Evolutionary conservation across 768 basidiomycete genomes (phyloP).

Genomic region (Panaeolus cyanescens): DNA sequence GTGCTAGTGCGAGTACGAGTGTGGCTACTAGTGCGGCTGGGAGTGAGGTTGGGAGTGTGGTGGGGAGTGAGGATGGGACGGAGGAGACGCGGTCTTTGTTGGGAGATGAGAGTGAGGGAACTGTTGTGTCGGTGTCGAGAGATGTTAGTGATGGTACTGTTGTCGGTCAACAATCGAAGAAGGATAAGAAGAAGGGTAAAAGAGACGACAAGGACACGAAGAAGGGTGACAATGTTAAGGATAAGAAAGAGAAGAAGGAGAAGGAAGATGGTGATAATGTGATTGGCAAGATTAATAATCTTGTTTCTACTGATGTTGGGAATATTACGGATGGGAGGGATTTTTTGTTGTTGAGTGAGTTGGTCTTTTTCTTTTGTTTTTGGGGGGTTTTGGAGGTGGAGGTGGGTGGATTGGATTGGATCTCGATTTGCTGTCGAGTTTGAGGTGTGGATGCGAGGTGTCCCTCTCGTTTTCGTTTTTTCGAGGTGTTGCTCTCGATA

Average conservation of each 20-base stretch:
- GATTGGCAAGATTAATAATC: conserved; percentile 79
- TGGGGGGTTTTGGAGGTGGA: conserved; percentile 46
- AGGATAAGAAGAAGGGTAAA: conserved; percentile 3
- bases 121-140: neutral
- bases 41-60: neutral
- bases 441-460: too few species aligned
- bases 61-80: neutral
- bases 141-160: neutral
- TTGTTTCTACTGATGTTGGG: conserved; percentile 64
- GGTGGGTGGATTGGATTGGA: conserved; percentile 31
- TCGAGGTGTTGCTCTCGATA: too few species aligned
- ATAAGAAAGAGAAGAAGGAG: conserved; percentile 8
- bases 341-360: conserved; percentile 30
- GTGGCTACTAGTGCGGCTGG: neutral
- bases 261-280: conserved; percentile 42
- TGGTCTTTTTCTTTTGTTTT: neutral
- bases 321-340: conserved; percentile 38
- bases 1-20: neutral
- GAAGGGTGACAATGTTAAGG: too few species aligned
- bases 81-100: neutral
- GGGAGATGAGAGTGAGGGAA: neutral
- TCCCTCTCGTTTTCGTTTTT: too few species aligned
- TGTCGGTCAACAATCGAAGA: conserved; percentile 5
- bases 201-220: neutral
- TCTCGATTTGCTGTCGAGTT: too few species aligned